These are phyloP conservation scores for Penicillium odoratum DNA, from an alignment of 495 filamentous ascomycete genomes.

Conservation along the genomic window DNA sequence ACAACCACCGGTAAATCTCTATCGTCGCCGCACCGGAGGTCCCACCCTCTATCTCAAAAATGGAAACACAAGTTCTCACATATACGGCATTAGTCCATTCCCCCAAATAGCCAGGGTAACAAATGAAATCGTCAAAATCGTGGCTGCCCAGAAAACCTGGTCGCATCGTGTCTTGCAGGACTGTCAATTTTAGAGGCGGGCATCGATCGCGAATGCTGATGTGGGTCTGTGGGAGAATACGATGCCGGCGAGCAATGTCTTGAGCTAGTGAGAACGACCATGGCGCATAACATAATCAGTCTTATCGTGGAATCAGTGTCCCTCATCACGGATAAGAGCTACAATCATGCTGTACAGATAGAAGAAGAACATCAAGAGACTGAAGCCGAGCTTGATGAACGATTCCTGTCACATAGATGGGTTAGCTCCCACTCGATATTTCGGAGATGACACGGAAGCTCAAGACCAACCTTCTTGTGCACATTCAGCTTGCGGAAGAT, in stretches of 20 bases:
- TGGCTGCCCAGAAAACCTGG: constrained; percentile 5
- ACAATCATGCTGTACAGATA: constrained; percentile 99
- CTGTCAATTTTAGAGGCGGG: background rate
- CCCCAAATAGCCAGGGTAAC: constrained; percentile 7
- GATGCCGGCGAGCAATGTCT: background rate
- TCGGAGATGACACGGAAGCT: constrained; percentile 11
- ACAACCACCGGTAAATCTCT: constrained; percentile 19
- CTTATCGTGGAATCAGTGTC: constrained; percentile 60
- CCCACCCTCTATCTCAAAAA: constrained; percentile 22
- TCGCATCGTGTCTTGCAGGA: constrained; percentile 6
- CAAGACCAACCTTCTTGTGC: constrained; percentile 84
- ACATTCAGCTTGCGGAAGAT: constrained; percentile 99
- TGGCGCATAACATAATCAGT: constrained; percentile 45
- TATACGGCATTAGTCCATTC: constrained; percentile 17
- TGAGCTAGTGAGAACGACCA: constrained; percentile 29
- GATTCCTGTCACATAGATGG: constrained; percentile 68
- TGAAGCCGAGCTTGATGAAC: constrained; percentile 98
- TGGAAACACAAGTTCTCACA: constrained; percentile 15
- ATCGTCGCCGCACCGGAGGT: constrained; percentile 12
- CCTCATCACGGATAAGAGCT: constrained; percentile 93
- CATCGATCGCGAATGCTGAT: background rate
- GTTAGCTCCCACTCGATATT: constrained; percentile 10
- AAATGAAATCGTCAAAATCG: constrained; percentile 12
- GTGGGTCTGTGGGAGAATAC: background rate
- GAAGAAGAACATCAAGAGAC: constrained; percentile 99